Base-by-base conservation (phyloP, 1,139 yeast species). In the Geotrichum phurueaensis region DNA sequence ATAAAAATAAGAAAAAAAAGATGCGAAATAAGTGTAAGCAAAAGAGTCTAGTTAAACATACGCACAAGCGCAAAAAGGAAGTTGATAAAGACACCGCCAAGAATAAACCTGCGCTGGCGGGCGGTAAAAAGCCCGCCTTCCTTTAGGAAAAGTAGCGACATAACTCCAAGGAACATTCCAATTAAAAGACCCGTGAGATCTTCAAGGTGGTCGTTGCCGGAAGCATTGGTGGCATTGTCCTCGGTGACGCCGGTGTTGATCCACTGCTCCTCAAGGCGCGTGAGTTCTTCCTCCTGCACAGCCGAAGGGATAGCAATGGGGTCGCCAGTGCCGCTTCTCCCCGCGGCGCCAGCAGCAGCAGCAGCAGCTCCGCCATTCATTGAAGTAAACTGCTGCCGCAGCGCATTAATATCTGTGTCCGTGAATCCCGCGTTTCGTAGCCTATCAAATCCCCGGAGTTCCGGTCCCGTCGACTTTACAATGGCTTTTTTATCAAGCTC, bases 241-340 rank as follows among this genome's bases (percentile, higher is more conserved):
- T 66, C 62, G 2, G 63, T 64, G 15, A 84, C 90, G 0, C 94
- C 87, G 56, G 88, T 85, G 68, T 91, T 96, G 63, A 91, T 88
- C 97, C 97, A 91, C 62, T 91, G 79, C 67, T 91, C 97, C 70
- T 91, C 97, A 65, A 90, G 73, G 64, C 85, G 87, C 12, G 70
- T 64, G 66, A 66, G 60, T 49, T 69, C 71, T 12, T 57, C 58
- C n/a, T 59, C 55, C 64, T 69, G 57, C 90, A 71, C 5, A 83
- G 58, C 60, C 3, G 57, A 29, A 2, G 57, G 57, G 9, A 55
- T 51, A 1, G 43, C 33, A 45, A 25, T 33, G n/a, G 39, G 39
- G n/a, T 33, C 39, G 12, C 51, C 56, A 20, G 50, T 25, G 18
- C 56, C 51, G 18, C 47, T n/a, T 20, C 36, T 9, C 1, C 55